Evolutionary conservation across 176 grass and related monocot genomes (phyloP).

Genomic region (Tillandsia leiboldiana): DNA sequence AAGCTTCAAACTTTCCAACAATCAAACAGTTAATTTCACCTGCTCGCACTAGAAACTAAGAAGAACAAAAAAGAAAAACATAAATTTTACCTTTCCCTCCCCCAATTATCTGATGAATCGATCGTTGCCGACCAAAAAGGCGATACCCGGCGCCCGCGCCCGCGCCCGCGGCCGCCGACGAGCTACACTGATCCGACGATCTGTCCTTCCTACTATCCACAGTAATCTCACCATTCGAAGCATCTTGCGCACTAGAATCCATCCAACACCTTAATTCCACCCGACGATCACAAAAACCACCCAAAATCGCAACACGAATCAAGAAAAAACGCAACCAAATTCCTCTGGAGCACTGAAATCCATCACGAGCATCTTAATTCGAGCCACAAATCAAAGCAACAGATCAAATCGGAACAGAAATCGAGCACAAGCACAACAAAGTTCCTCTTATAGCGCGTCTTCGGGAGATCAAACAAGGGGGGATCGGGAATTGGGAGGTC

Average conservation of each 20-base stretch:
- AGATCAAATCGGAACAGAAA: too few species aligned
- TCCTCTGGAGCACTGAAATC: neutral
- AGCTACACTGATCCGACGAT: constrained; percentile 46
- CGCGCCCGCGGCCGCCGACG: neutral
- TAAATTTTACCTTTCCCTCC: constrained; percentile 50
- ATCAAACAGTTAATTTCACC: too few species aligned
- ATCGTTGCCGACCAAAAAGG: constrained; percentile 39
- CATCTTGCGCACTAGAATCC: constrained; percentile 18
- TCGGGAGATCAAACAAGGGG: too few species aligned
- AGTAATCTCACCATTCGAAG: constrained; percentile 35
- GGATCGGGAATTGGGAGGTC: too few species aligned
- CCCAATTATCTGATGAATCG: constrained; percentile 74
- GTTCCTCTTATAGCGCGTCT: too few species aligned
- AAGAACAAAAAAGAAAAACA: neutral
- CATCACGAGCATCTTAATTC: too few species aligned
- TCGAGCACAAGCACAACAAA: too few species aligned
- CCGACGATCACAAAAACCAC: neutral
- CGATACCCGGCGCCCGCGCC: constrained; percentile 9
- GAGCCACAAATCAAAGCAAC: too few species aligned
- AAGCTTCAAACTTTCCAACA: too few species aligned
- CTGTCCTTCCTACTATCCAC: constrained; percentile 16
- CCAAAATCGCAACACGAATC: neutral
- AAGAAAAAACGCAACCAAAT: neutral
- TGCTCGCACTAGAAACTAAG: neutral
- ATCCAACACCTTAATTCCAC: neutral